These are phyloP conservation scores for Emericellopsis terricola DNA, from an alignment of 495 filamentous ascomycete genomes.

Conservation along the genomic window DNA sequence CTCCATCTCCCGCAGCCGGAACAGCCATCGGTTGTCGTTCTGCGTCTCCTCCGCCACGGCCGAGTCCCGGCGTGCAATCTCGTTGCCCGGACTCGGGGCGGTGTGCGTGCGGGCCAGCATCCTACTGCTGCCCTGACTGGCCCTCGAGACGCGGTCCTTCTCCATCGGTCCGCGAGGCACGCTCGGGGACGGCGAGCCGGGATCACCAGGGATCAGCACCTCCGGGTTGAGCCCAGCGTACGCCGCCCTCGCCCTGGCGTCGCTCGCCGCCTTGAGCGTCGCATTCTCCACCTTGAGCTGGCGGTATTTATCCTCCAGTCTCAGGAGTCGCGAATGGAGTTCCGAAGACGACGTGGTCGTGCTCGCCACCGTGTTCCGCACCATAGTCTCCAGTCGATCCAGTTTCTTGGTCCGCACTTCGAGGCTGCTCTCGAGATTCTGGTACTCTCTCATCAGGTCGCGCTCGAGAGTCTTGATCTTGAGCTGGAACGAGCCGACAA, in stretches of 20 bases:
- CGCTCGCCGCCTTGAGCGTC: constrained; percentile 40
- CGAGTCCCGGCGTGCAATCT: constrained; percentile 3
- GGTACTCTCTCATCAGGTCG: constrained; percentile 78
- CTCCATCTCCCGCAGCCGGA: constrained; percentile 73
- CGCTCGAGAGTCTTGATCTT: constrained; percentile 72
- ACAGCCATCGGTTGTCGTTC: constrained; percentile 56
- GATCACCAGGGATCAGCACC: constrained; percentile 9
- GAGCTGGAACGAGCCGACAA: constrained; percentile 62
- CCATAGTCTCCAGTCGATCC: constrained; percentile 67
- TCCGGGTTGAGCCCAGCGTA: constrained; percentile 10
- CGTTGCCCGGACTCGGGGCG: constrained; percentile 1
- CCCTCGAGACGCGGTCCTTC: constrained; percentile 14
- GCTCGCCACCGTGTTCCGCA: constrained; percentile 32
- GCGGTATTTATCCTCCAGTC: constrained; percentile 63
- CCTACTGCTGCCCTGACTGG: constrained; percentile 6
- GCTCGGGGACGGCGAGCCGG: constrained; percentile 28
- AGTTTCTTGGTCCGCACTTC: constrained; percentile 65
- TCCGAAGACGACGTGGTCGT: constrained; percentile 19
- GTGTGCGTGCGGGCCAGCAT: constrained; percentile 1
- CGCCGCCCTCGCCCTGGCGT: constrained; percentile 19
- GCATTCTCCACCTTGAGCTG: constrained; percentile 71
- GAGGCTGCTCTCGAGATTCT: constrained; percentile 64
- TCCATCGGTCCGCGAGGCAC: constrained; percentile 29
- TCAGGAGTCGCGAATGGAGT: constrained; percentile 36
- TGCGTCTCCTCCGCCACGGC: constrained; percentile 1